These are phyloP conservation scores for Syzygium aromaticum DNA, from an alignment of 345 rosid genomes.

Conservation along the genomic window DNA sequence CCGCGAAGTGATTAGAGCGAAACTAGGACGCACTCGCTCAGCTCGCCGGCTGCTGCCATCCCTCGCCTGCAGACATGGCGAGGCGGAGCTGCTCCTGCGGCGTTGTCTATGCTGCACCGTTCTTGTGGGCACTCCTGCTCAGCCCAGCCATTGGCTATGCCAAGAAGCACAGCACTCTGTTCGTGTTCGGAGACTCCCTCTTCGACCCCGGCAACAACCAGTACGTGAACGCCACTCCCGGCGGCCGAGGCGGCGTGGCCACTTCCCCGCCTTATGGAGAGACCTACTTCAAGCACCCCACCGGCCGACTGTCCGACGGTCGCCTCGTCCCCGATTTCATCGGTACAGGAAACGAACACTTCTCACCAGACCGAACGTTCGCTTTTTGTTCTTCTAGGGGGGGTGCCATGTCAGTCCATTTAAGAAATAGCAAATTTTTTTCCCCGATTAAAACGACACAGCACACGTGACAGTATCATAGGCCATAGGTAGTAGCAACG, in stretches of 20 bases:
- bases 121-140: background rate
- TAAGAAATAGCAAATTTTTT: background rate
- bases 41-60: background rate
- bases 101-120: background rate
- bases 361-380: background rate
- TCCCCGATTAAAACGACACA: background rate
- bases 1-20: background rate
- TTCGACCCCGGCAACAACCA: conserved; percentile 14
- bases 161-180: background rate
- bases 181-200: conserved; percentile 4
- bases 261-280: conserved; percentile 12
- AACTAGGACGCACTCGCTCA: background rate
- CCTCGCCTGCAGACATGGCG: background rate
- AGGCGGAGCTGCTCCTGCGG: background rate
- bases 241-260: background rate
- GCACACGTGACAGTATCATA: background rate
- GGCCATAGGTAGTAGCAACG: background rate
- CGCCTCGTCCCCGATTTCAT: conserved; percentile 13
- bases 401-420: background rate
- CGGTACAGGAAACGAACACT: background rate
- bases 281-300: conserved; percentile 14
- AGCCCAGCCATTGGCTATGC: background rate
- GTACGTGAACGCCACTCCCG: background rate
- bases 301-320: conserved; percentile 17
- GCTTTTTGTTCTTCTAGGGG: background rate